phyloP scores from a whole-genome alignment of 345 rosid genomes.

The Pugionium cornutum region DNA sequence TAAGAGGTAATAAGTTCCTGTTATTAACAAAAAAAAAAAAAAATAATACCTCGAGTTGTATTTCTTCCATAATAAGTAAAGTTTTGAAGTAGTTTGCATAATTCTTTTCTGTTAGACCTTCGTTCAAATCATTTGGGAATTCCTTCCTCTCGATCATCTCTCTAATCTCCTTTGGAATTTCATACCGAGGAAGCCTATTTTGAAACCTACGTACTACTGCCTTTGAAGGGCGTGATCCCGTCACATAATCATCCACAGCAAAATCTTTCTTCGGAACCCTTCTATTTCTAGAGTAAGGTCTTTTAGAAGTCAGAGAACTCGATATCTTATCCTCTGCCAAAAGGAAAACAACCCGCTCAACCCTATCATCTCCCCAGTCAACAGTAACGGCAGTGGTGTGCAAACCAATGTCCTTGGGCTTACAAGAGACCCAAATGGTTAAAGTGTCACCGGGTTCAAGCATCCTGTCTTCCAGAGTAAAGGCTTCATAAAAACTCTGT shows the following conservation, averaged over 20 bases:
- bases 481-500: conserved; percentile 48
- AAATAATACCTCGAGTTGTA: conserved; percentile 72
- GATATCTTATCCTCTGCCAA: conserved; percentile 82
- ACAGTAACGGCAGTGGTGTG: conserved; percentile 63
- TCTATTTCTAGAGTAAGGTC: conserved; percentile 54
- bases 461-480: conserved; percentile 74
- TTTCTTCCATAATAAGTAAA: conserved; percentile 76
- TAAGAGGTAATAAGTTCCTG: neutral
- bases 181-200: conserved; percentile 66
- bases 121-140: conserved; percentile 48
- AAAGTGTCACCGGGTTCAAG: conserved; percentile 65
- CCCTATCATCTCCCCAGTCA: conserved; percentile 50
- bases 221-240: conserved; percentile 54
- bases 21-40: neutral
- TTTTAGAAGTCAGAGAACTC: conserved; percentile 54
- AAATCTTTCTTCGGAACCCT: conserved; percentile 61
- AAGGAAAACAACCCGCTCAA: conserved; percentile 68
- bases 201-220: conserved; percentile 3
- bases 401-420: conserved; percentile 67
- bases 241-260: conserved; percentile 44
- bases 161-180: conserved; percentile 65
- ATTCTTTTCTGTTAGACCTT: conserved; percentile 49
- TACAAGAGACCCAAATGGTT: conserved; percentile 78
- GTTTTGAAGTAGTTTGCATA: conserved; percentile 63
- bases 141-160: conserved; percentile 61